A percentile compares a stretch with the other conserved stretches of the same genome.
phyloP scores from a whole-genome alignment of 2,329 filamentous ascomycete species.

The Colletotrichum navitas region DNA sequence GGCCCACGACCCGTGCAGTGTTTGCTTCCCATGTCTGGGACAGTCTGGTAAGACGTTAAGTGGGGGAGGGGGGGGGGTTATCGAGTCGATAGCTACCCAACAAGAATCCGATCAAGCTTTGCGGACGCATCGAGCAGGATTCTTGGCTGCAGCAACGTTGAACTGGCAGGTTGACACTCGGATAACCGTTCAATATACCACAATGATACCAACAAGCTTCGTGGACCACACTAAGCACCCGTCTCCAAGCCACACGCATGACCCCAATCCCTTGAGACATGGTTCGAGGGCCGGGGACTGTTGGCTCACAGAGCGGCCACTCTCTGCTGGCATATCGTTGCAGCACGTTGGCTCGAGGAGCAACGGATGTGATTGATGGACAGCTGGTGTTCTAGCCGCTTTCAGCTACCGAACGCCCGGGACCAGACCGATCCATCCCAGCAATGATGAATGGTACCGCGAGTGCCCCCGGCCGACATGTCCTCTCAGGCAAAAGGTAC shows the following conservation, averaged over 20 bases:
- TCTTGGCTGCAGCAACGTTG: background rate
- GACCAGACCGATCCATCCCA: background rate
- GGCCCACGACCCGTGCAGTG: background rate
- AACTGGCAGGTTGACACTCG: conserved; percentile 22
- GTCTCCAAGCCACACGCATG: background rate
- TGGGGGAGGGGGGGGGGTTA: background rate
- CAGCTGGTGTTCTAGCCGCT: conserved; percentile 21
- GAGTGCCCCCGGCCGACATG: conserved; percentile 6
- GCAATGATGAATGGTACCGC: conserved; percentile 7
- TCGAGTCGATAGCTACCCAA: conserved; percentile 1
- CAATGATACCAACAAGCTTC: background rate
- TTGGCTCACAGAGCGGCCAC: background rate
- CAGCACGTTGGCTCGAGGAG: conserved; percentile 17
- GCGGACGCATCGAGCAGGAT: background rate
- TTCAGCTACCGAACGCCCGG: conserved; percentile 28
- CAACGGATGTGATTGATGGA: background rate
- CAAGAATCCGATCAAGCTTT: conserved; percentile 28
- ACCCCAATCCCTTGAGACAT: no score
- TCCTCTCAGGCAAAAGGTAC: conserved; percentile 22
- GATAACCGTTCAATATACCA: conserved; percentile 5
- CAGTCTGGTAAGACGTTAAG: conserved; percentile 10
- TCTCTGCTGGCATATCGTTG: conserved; percentile 11
- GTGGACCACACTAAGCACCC: background rate
- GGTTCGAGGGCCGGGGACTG: background rate
- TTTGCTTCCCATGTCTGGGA: conserved; percentile 6